Evolutionary conservation across 768 basidiomycete species (phyloP), one percentile per base, ranked within the genome.

Genomic region (Mycena albidolilacea): DNA sequence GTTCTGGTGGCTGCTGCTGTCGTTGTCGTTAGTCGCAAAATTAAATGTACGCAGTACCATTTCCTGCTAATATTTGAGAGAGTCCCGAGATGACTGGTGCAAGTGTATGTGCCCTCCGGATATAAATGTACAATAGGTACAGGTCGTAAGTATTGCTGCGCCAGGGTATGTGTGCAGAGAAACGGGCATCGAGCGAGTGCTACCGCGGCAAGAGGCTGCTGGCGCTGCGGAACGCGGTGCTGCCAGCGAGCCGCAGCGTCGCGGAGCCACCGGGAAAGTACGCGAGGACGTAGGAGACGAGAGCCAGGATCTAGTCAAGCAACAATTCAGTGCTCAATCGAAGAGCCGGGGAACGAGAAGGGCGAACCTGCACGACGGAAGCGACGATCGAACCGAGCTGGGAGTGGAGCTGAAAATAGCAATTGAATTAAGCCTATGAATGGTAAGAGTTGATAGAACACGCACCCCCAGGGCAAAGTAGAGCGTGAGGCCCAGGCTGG

Each of bases 181-280:
- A 7, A 46, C 19, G 41, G 41, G 19, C 35, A 46, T 57, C 21
- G 14, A 3, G 19, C 52, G 15, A 35, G 17, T 39, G 69, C 84
- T 84, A 97, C 78, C 96, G 84, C 11, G 97, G 96, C 39, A 98
- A 85, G 8, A 97, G 85, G 75, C 87, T 94, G 43, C 94, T 90
- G 55, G 95, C 96, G 8, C 97, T 93, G 46, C 96, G 91, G 23
- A 98, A 83, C 0, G 95, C 93, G 76, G 96, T 86, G 67, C 92
- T 91, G 43, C 91, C 90, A 7, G 95, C 96, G 78, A 96, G 88
- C 23, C 93, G 90, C 23, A 96, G 85, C 0, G 95, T 96, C 76
- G 93, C 91, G 38, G 87, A 88, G 38, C 93, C 97, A 11, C 95
- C 97, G 21, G 98, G 98, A 83, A 99, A 99, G 84, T 98, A 99